Evolutionary conservation across 768 basidiomycete genomes (phyloP).

Genomic region (Rhodotorula diobovata): DNA sequence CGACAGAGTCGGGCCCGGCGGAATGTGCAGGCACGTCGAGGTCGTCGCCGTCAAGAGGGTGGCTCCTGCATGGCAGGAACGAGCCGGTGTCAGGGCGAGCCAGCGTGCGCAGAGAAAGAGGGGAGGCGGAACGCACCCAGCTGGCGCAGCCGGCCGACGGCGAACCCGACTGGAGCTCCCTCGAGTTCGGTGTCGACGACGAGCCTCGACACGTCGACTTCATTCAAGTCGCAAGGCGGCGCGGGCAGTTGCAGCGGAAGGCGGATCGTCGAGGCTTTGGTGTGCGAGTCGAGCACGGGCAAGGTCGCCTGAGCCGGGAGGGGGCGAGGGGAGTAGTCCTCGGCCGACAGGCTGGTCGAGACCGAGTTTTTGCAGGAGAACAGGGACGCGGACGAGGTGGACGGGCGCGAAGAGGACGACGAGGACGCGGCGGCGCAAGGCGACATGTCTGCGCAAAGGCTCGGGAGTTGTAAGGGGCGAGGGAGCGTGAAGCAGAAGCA

Average conservation of each 20-base stretch:
- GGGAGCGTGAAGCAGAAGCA: not conserved
- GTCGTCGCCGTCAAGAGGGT: conserved; percentile 17
- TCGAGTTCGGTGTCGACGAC: conserved; percentile 29
- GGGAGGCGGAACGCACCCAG: not conserved
- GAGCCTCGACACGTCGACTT: conserved; percentile 9
- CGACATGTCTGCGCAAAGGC: not conserved
- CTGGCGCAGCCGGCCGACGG: conserved; percentile 1
- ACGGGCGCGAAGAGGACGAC: not conserved
- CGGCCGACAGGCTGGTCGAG: not conserved
- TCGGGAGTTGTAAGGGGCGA: not conserved
- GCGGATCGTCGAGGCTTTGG: conserved; percentile 17
- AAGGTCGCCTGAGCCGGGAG: not conserved
- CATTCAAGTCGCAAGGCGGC: conserved; percentile 1
- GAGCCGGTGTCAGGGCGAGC: not conserved
- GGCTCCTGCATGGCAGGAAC: conserved; percentile 5
- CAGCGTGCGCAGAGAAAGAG: not conserved
- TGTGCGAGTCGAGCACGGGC: not conserved
- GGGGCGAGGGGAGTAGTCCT: not conserved
- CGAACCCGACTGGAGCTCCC: conserved; percentile 16
- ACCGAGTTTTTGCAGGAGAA: conserved; percentile 5
- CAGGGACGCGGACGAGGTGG: not conserved
- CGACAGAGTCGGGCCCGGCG: not conserved
- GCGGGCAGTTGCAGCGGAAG: conserved; percentile 30
- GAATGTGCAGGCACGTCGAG: conserved; percentile 17
- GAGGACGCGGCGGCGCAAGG: not conserved